Evolutionary conservation across 257 asterid genomes (phyloP), one percentile per base, ranked within the genome.

Genomic region (Voacanga thouarsii): DNA sequence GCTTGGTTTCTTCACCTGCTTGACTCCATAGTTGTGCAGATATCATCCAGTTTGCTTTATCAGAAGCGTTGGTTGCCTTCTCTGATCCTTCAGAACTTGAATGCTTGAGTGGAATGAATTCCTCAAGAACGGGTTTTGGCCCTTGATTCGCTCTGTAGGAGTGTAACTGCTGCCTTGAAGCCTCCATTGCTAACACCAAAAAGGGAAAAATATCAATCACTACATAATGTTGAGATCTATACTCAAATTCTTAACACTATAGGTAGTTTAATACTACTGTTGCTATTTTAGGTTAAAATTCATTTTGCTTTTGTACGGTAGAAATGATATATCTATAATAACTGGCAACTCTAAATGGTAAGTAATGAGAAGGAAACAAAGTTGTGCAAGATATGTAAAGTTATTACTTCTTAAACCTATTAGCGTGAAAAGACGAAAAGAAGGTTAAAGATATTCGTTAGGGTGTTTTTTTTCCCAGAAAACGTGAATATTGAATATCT

Each of bases 1-100:
- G 84, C 56, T 66, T 81, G 21, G 74, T 79, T 65, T 68, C 90
- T 41, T 86, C 88, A 61, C 79, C 77, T 65, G 88, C 87, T 80
- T 92, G 98, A 82, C 90, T 93, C 99, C 99, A 96, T 53, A 96
- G 84, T 75, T 93, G 99, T 6, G 96, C 94, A 5, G 96, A 88
- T 41, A 94, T 90, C 99, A 96, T 96, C 99, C 99, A 96, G 80
- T 89, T 93, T 5, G 97, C 87, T 75, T 91, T 96, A 19, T 86
- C 87, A n/a, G 89, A 79, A 55, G 83, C 49, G 47, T 75, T 84
- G 23, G 72, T 79, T 9, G 72, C 86, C 45, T 67, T 76, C 47
- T 89, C 89, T 44, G 72, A 69, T 26, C 72, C 82, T 47, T 81
- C 85, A 0, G 78, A 60, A 60, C 68, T 77, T 8, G 87, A 26